Conservation (phyloP, 139 green algal genomes). For the Ostreobium quekettii region DNA sequence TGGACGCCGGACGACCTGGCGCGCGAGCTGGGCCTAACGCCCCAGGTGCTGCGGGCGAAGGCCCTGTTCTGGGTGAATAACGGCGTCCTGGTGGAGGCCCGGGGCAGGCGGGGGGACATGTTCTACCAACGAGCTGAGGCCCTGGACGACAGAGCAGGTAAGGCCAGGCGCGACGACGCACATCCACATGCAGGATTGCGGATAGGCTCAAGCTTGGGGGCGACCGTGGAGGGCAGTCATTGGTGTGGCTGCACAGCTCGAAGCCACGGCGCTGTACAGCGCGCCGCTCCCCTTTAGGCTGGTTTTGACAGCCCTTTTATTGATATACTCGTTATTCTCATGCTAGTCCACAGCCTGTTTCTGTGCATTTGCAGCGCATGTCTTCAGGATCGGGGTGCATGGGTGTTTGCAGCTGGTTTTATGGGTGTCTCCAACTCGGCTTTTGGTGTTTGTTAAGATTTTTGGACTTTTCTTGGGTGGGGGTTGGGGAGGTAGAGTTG, state of each 20-base stretch:
- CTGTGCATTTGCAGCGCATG: no score
- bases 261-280: background rate
- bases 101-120: conserved; percentile 4
- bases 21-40: conserved; percentile 36
- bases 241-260: background rate
- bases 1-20: conserved; percentile 44
- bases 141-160: conserved; percentile 15
- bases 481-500: no score
- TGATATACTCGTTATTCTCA: no score
- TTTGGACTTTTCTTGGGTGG: no score
- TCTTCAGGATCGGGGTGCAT: no score
- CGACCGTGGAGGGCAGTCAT: background rate
- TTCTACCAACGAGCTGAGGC: conserved; percentile 18
- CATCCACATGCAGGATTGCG: background rate
- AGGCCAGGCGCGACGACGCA: background rate
- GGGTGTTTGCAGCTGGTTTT: no score
- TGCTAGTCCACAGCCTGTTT: no score
- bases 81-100: conserved; percentile 54
- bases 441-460: no score
- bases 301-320: no score
- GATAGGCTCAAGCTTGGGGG: background rate
- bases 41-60: conserved; percentile 45
- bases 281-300: no score
- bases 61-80: conserved; percentile 83
- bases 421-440: no score